Evolutionary conservation across 2,329 filamentous ascomycete species (phyloP), one percentile per base, ranked within the genome.

Genomic region (Zymoseptoria passerinii): DNA sequence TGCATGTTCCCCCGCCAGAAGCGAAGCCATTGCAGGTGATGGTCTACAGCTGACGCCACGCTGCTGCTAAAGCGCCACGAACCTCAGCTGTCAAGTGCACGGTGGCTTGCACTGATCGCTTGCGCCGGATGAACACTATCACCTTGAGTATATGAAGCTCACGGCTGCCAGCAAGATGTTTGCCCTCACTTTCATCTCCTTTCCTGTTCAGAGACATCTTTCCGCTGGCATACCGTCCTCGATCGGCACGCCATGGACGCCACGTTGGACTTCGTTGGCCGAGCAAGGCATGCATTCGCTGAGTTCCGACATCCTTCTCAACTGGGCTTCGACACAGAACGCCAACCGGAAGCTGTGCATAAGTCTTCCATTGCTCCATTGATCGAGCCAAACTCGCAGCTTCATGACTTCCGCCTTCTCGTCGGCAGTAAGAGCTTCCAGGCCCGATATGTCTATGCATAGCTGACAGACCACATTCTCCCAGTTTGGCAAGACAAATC

Each of bases 401-500:
- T 63, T 5, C 40, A 59, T 3, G 54, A 65, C 23, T 65, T 58
- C 48, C 57, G 63, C n/a, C 56, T 65, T 5, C 54, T 65, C 1
- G 55, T 65, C 28, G 63, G 63, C 20, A 65, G 59, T 63, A 55
- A 48, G 61, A 59, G 8, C n/a, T 28, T 53, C 51, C 44, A 4
- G 44, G 16, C 19, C 27, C 3, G 18, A 16, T 27, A 9, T 20
- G 5, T 48, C 9, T 16, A 6, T 44, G 19, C 19, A 2, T 20
- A 40, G 48, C 57, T 62, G 27, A 62, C 52, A 16, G n/a, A 7
- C 23, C 20, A 40, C 3, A 16, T 29, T 9, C 7, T 29, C 20
- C 19, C 28, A 61, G 58, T 64, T 28, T 57, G 58, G 28, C 63
- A 65, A 48, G 59, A 65, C 50, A 59, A 62, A 20, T 60, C 61